Conservation (phyloP, 129 eudicot species). For the Escallonia rubra region DNA sequence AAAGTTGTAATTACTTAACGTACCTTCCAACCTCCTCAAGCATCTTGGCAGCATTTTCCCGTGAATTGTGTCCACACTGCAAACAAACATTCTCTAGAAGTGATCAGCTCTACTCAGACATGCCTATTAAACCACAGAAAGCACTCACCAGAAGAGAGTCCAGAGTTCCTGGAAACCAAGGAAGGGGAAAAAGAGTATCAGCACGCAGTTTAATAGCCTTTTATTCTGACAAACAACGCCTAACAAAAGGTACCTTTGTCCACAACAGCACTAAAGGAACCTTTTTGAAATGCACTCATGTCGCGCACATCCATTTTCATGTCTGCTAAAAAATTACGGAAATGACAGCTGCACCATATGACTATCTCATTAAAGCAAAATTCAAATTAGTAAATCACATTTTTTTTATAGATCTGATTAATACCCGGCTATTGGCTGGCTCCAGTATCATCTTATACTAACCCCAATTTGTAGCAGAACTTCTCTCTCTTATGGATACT, state of each 20-base stretch:
- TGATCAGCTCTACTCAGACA: constrained; percentile 3
- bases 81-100: constrained; percentile 6
- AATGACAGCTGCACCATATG: not conserved
- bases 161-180: constrained; percentile 65
- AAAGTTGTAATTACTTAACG: constrained; percentile 1
- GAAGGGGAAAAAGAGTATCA: constrained; percentile 14
- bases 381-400: no score
- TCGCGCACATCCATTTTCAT: constrained; percentile 83
- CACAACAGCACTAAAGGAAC: constrained; percentile 70
- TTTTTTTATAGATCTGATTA: no score
- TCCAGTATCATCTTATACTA: no score
- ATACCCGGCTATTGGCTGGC: no score
- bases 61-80: constrained; percentile 84
- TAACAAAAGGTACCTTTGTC: constrained; percentile 63
- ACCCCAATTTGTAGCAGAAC: no score
- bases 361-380: not conserved
- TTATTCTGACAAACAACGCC: not conserved
- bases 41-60: constrained; percentile 75
- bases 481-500: no score
- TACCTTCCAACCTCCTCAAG: constrained; percentile 87
- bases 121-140: constrained; percentile 1
- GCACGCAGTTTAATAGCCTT: constrained; percentile 10
- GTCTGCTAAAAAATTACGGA: constrained; percentile 39
- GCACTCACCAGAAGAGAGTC: constrained; percentile 90
- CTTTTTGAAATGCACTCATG: constrained; percentile 68